Base-by-base conservation (phyloP, 768 basidiomycete genomes). In the Leccinum longicurvipes region DNA sequence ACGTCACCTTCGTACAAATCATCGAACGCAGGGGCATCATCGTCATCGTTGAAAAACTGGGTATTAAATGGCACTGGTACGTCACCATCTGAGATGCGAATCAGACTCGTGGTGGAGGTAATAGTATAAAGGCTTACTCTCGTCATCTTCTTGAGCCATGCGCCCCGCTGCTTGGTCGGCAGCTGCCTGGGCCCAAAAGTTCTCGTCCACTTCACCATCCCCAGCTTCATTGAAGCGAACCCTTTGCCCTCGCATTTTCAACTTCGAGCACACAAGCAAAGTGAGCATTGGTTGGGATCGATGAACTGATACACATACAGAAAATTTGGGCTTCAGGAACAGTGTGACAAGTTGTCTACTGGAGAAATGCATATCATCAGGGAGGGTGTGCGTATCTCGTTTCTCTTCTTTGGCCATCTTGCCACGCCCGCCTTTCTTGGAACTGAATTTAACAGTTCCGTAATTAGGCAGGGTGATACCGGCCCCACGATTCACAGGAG, bases 351-450 rank as follows among this genome's bases (percentile, higher is more conserved):
- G 79, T 63, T 97, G 91, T 60, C 86, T 78, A 66, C 87, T 92
- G 27, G 89, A 89, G 71, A 99, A 99, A 71, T 98, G 95, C 89
- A 96, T 95, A 68, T 99, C 97, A 63, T 98, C 94, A 1, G 97
- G 97, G 44, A 98, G 76, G 8, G 84, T 80, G 61, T 91, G 87
- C 49, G 88, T 84, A 56, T 87, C 84, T 24, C 83, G 80, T 67
- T 85, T 90, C 65, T 85, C 86, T 53, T 78, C 75, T 45, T 72
- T 76, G 25, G 65, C 67, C 59, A 75, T 84, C 71, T 74, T 84
- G 58, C 77, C 77, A 27, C 76, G 74, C 58, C 71, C 72, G 41
- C 75, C 70, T 71, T 62, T 72, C 67, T 65, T 71, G 23, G 56
- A 10, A 46, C 46, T 53, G 15, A 62, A 34, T 54, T 63, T 70